Base-by-base conservation (phyloP, 1,284 basidiomycete genomes). In the Psilocybe mexicana region DNA sequence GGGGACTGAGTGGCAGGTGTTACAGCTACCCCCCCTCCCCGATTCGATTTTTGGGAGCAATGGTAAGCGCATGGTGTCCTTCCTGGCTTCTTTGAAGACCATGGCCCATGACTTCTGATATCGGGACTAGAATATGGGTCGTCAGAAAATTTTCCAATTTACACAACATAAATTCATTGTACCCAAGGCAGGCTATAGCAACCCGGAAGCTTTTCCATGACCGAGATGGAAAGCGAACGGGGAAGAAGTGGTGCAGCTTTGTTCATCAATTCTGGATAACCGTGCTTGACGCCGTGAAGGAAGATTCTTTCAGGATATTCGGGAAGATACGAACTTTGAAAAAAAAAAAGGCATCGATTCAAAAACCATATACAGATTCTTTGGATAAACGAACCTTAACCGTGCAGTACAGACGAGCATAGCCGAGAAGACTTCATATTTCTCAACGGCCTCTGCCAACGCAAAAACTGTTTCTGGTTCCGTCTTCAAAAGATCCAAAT, bases 381-480 rank as follows among this genome's bases (percentile, higher is more conserved):
- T 48, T 25, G 49, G 10, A 36, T 12, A 40, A 28, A 43, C 55
- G 36, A 50, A 63, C 61, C 28, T 49, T 12, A 60, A 26, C 6
- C 55, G 55, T 2, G 52, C n/a, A 30, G 52, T 53, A 40, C 59
- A 60, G 4, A 51, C 56, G 18, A 45, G 43, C 52, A 61, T 54
- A 23, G 56, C 59, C 2, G 61, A 51, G 48, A 46, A 63, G 6
- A 58, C 54, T 43, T 56, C 48, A 33, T 63, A 63, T 42, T 63
- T 63, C 33, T 55, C 61, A 30, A 55, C 61, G 5, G 59, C 61
- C 40, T 63, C 59, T 10, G 61, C 59, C 14, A 61, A 14, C 3
- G 28, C 53, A 24, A 53, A 44, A 7, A 61, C 24, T n/a, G 30
- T 36, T 24, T 54, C 35, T 45, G 56, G 45, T 28, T 46, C 25